Evolutionary conservation across 768 basidiomycete genomes (phyloP), one percentile per base, ranked within the genome.

Genomic region (Amanita polypyramis): DNA sequence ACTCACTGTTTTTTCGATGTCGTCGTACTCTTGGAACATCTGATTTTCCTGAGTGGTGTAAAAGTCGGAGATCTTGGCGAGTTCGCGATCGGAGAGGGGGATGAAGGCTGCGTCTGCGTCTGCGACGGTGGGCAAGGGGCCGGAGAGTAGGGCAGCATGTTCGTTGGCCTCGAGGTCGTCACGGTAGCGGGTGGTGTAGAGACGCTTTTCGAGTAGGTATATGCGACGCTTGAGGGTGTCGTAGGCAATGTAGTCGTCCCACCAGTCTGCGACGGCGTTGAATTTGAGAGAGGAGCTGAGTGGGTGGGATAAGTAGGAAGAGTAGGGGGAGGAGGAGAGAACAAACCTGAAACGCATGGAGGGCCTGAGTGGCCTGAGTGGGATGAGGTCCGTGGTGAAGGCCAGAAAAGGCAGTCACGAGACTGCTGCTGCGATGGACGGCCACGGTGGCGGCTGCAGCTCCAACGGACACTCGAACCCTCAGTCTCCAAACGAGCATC

Each of bases 191-290:
- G 37, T n/a, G 17, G 47, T 71, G 37, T 74, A 72, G 48, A 88
- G 79, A 51, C 80, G 76, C 62, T 86, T 89, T 67, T 92, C 89
- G 20, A 92, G 72, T 54, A 83, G 81, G 69, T 93, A 93, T 30
- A 94, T 84, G 52, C 76, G 76, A 54, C 85, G 86, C 66, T 92
- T 93, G 55, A 93, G 70, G 4, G 76, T 69, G 61, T 87, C 89
- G 59, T 94, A 94, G 21, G 84, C 77, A 38, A 94, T 88, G 60
- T 94, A 94, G 43, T 91, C 83, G 52, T 90, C 86, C 82, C 85
- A 87, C 90, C 90, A 93, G 43, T 94, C 90, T 0, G 89, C 72
- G 20, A 92, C 85, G 2, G 89, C 86, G 56, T 94, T 94, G 66
- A 93, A 93, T 62, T 90, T 88, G 58, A 93, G 75, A 7, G 88